Conservation (phyloP, 148 eudicot species). For the Rhododendron vialii region DNA sequence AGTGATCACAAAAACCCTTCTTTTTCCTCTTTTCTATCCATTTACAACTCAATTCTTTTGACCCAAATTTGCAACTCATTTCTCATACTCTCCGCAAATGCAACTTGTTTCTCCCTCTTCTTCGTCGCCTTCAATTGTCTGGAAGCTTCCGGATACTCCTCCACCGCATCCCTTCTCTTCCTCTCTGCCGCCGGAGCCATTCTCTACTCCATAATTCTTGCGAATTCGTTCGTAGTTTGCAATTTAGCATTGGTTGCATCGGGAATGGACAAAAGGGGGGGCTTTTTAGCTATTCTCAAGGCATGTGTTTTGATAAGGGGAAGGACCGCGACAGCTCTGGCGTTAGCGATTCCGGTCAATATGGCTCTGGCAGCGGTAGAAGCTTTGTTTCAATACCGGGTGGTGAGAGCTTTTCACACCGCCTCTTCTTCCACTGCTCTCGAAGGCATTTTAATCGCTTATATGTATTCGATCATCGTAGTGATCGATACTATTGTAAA, state of each 20-base stretch:
- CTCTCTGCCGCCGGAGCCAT: slow-evolving; percentile 34
- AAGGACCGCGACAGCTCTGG: slow-evolving; percentile 52
- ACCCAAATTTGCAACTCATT: slow-evolving; percentile 47
- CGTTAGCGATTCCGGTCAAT: slow-evolving; percentile 52
- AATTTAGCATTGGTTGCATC: slow-evolving; percentile 50
- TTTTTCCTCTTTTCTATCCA: slow-evolving; percentile 17
- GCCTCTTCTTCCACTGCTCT: slow-evolving; percentile 23
- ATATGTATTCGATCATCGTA: slow-evolving; percentile 52
- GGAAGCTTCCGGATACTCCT: slow-evolving; percentile 25
- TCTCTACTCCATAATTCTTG: slow-evolving; percentile 54
- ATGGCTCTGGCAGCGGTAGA: slow-evolving; percentile 64
- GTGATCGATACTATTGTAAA: slow-evolving; percentile 55
- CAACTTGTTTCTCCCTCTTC: slow-evolving; percentile 51
- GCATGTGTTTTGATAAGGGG: slow-evolving; percentile 51
- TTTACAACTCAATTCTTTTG: slow-evolving; percentile 32
- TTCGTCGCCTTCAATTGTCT: slow-evolving; percentile 36
- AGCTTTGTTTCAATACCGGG: slow-evolving; percentile 61
- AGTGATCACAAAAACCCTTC: not conserved
- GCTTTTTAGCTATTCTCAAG: slow-evolving; percentile 43
- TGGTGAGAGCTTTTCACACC: slow-evolving; percentile 23
- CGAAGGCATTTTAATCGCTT: slow-evolving; percentile 65
- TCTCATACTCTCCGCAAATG: slow-evolving; percentile 51
- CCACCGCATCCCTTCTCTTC: slow-evolving; percentile 30
- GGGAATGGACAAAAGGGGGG: slow-evolving; percentile 35
- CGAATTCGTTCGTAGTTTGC: slow-evolving; percentile 54